phyloP scores from a whole-genome alignment of 306 rosid species.

The Prunus campanulata region DNA sequence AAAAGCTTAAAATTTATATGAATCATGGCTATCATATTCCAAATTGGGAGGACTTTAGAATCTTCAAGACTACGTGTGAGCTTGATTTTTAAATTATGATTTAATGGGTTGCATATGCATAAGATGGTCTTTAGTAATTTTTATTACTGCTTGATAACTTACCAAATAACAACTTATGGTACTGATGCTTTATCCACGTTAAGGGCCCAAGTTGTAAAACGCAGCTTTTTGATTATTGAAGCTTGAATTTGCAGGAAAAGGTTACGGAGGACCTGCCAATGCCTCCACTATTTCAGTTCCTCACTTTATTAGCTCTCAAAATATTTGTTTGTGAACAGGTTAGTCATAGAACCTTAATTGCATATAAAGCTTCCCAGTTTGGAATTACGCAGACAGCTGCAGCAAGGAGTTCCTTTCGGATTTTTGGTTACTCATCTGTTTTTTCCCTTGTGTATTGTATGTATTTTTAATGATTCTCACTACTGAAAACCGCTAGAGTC shows the following conservation, averaged over 20 bases:
- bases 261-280: conserved; percentile 60
- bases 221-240: conserved; percentile 26
- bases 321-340: conserved; percentile 69
- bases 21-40: neutral
- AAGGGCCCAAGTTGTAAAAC: conserved; percentile 12
- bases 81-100: neutral
- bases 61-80: neutral
- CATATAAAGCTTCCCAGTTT: neutral
- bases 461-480: neutral
- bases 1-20: neutral
- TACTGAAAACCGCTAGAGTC: neutral
- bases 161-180: neutral
- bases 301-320: conserved; percentile 68
- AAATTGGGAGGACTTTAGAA: neutral
- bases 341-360: conserved; percentile 1
- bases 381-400: neutral
- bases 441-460: neutral
- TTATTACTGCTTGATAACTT: neutral
- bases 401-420: neutral
- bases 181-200: neutral
- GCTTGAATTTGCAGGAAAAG: conserved; percentile 53
- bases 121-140: neutral
- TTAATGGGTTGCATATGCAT: neutral
- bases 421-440: neutral
- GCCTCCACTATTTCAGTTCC: conserved; percentile 80